Evolutionary conservation across 1,284 basidiomycete species (phyloP), one percentile per base, ranked within the genome.

Genomic region (Phaffia rhodozyma): DNA sequence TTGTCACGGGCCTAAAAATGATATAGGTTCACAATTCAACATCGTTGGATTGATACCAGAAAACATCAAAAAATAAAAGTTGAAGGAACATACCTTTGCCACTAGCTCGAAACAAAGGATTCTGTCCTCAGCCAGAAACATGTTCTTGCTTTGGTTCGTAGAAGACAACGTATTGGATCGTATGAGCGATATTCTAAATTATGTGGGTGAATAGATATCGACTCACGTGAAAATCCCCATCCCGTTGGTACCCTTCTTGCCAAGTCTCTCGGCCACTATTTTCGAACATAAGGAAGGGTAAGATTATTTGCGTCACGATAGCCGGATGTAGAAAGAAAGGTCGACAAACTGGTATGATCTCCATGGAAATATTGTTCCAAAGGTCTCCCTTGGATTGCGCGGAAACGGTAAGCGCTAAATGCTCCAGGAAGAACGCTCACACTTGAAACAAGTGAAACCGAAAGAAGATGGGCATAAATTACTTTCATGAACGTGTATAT

Each of bases 351-450:
- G 0, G 89, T 91, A 74, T 97, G 92, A 73, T 98, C 94, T 70
- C 94, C 94, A 72, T 97, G 93, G 81, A 97, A 97, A 78, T 97
- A 97, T 74, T 97, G 93, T 71, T 94, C 88, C 30, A 98, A 81
- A 5, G 94, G 93, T 11, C 89, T 81, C 1, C 94, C 94, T 67
- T 86, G 84, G 70, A 98, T 92, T 29, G 96, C 93, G 29, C 86
- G 83, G 77, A 79, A 97, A 34, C 91, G 84, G 74, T 97, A 97
- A 6, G 91, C 91, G 7, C 91, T 93, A 80, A 97, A 97, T 58
- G 93, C 93, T 73, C 93, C 93, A 57, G 94, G 94, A 65, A 97
- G 78, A 67, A 97, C 93, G 55, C 90, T 92, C 25, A 91, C 89
- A 69, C 74, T 75, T 43, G n/a, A 21, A 13, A 34, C 1, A 21